Conservation (phyloP, 2,329 filamentous ascomycete species). For the Chaetomium strumarium region DNA sequence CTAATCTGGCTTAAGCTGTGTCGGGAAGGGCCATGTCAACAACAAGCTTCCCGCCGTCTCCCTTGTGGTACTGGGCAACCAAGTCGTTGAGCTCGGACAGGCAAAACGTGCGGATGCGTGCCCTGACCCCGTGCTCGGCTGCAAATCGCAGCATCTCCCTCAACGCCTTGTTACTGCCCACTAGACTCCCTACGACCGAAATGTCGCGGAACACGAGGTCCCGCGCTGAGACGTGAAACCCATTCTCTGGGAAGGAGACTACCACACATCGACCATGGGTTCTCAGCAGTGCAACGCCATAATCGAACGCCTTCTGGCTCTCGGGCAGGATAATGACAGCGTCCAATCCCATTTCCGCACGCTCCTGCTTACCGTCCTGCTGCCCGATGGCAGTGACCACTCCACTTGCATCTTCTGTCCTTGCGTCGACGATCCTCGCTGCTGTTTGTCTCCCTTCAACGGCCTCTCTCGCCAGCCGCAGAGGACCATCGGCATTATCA, state of each 20-base stretch:
- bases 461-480: slow-evolving; percentile 30
- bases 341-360: slow-evolving; percentile 39
- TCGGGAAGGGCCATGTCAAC: slow-evolving; percentile 31
- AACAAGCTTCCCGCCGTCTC: slow-evolving; percentile 39
- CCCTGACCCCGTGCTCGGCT: slow-evolving; percentile 31
- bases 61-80: slow-evolving; percentile 39
- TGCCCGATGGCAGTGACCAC: slow-evolving; percentile 28
- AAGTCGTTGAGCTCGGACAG: slow-evolving; percentile 35
- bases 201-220: slow-evolving; percentile 42
- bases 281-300: slow-evolving; percentile 37
- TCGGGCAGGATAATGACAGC: slow-evolving; percentile 42
- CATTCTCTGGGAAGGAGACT: slow-evolving; percentile 40
- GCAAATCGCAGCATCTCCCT: slow-evolving; percentile 36
- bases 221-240: slow-evolving; percentile 36
- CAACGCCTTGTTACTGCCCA: slow-evolving; percentile 36
- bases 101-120: slow-evolving; percentile 32
- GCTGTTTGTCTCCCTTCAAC: slow-evolving; percentile 23
- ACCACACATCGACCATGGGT: slow-evolving; percentile 41
- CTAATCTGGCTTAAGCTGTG: not conserved
- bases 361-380: slow-evolving; percentile 31
- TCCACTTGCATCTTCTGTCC: slow-evolving; percentile 23
- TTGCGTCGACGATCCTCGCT: slow-evolving; percentile 35
- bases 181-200: slow-evolving; percentile 35
- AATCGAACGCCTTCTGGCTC: slow-evolving; percentile 42
- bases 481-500: slow-evolving; percentile 32